A percentile compares a stretch with the other conserved stretches of the same genome.
Conservation (phyloP, 116 monocot genomes). For the Phalaenopsis hybrid region DNA sequence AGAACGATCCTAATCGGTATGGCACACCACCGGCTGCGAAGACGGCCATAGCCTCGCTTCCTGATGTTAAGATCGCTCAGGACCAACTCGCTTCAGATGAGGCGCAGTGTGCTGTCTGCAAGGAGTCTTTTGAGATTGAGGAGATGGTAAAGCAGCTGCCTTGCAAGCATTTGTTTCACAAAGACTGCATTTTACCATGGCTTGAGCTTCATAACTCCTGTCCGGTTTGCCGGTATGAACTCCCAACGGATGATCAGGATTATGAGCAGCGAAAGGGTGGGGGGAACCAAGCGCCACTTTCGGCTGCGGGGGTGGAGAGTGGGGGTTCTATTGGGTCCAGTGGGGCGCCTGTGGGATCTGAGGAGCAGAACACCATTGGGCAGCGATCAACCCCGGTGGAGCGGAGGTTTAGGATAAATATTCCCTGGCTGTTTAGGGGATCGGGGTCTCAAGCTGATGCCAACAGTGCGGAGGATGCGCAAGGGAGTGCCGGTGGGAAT, state of each 20-base stretch:
- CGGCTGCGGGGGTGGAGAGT: constrained; percentile 1
- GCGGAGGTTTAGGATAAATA: constrained; percentile 66
- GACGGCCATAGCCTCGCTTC: constrained; percentile 37
- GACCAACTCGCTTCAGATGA: constrained; percentile 40
- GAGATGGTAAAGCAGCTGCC: constrained; percentile 69
- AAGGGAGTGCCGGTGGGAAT: constrained; percentile 18
- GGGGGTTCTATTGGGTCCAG: constrained; percentile 5
- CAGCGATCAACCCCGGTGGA: constrained; percentile 35
- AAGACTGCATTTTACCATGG: constrained; percentile 82
- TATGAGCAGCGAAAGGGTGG: constrained; percentile 39
- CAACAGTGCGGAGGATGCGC: constrained; percentile 16
- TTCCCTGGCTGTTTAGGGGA: constrained; percentile 61
- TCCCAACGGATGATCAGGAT: constrained; percentile 74
- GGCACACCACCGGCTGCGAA: constrained; percentile 81
- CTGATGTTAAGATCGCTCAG: constrained; percentile 39
- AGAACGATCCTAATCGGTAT: constrained; percentile 83
- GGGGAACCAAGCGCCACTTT: background rate
- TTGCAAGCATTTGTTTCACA: constrained; percentile 78
- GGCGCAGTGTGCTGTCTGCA: constrained; percentile 82
- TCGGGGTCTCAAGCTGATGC: constrained; percentile 28
- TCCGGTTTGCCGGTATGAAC: constrained; percentile 72
- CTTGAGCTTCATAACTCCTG: constrained; percentile 82
- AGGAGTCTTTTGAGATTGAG: constrained; percentile 64
- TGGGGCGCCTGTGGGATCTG: constrained; percentile 6
- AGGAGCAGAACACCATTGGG: constrained; percentile 4